Evolutionary conservation across 2,329 filamentous ascomycete genomes (phyloP).

Genomic region (Thermomyces lanuginosus): DNA sequence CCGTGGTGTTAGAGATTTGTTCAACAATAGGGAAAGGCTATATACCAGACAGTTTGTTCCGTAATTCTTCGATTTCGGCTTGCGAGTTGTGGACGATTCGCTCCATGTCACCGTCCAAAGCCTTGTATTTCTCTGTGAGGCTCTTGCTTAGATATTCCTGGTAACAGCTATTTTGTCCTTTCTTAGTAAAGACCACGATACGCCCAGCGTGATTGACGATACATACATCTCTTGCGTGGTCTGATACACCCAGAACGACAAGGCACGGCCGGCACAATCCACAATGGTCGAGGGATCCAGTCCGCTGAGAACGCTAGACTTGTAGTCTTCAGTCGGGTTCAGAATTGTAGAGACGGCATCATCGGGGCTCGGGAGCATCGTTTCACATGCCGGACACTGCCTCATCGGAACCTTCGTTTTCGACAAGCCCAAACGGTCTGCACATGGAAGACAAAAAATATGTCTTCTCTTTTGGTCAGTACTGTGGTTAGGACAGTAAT

Average conservation of each 20-base stretch:
- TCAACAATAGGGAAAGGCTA: constrained; percentile 1
- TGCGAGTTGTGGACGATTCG: constrained; percentile 62
- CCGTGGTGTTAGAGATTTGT: constrained; percentile 1
- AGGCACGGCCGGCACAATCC: constrained; percentile 32
- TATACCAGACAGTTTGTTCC: constrained; percentile 48
- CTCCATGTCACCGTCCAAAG: constrained; percentile 50
- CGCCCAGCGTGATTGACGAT: background rate
- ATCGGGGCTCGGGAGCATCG: constrained; percentile 51
- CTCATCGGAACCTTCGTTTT: constrained; percentile 36
- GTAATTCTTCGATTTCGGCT: constrained; percentile 49
- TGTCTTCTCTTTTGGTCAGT: too few species aligned
- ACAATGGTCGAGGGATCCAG: constrained; percentile 67
- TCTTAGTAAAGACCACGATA: constrained; percentile 4
- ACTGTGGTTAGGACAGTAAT: constrained; percentile 7
- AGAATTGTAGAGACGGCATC: constrained; percentile 58
- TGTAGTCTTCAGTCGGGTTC: constrained; percentile 74
- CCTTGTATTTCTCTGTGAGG: constrained; percentile 54
- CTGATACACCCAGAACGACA: constrained; percentile 36
- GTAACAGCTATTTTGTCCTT: constrained; percentile 41
- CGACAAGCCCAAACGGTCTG: constrained; percentile 47
- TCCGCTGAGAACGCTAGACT: constrained; percentile 70
- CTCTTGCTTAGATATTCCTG: constrained; percentile 59
- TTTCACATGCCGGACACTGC: constrained; percentile 61
- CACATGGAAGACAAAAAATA: constrained; percentile 68
- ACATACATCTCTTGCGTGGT: constrained; percentile 62